phyloP scores from a whole-genome alignment of 495 filamentous ascomycete species.

The Penicillium bialowiezense region DNA sequence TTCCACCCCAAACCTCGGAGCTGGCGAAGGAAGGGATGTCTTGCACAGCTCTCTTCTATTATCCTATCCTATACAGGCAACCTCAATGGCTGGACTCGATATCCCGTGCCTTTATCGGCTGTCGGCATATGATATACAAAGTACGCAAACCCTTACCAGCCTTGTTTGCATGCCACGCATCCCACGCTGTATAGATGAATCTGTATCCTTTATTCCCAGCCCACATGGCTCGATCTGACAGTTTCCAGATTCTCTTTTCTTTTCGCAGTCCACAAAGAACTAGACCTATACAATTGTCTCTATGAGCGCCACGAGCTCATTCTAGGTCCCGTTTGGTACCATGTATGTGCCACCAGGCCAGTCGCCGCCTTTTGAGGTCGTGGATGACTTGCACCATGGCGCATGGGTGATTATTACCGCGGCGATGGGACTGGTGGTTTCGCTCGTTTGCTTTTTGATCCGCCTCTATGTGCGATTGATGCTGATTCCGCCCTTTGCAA shows the following conservation, averaged over 20 bases:
- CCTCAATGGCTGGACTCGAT: not conserved
- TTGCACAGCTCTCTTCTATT: not conserved
- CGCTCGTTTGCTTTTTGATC: slow-evolving; percentile 42
- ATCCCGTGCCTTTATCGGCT: not conserved
- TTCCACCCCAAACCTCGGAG: not conserved
- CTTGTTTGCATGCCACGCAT: not conserved
- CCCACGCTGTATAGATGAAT: too few relatives aligned
- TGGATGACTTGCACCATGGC: slow-evolving; percentile 40
- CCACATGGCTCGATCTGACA: not conserved
- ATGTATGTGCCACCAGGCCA: slow-evolving; percentile 34
- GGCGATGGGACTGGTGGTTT: slow-evolving; percentile 47
- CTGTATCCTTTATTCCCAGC: not conserved
- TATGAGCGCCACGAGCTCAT: not conserved
- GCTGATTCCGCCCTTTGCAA: slow-evolving; percentile 35
- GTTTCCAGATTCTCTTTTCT: not conserved
- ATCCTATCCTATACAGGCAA: not conserved
- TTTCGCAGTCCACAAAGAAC: too few relatives aligned
- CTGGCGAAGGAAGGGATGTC: not conserved
- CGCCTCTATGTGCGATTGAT: slow-evolving; percentile 43
- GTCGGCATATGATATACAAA: slow-evolving; percentile 5
- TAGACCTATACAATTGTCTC: not conserved
- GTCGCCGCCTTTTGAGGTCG: slow-evolving; percentile 39
- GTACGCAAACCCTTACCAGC: not conserved
- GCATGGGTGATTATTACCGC: slow-evolving; percentile 47
- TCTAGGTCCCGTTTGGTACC: not conserved